Evolutionary conservation across 805 yeast species (phyloP), one percentile per base, ranked within the genome.

Genomic region (Limtongia smithiae): DNA sequence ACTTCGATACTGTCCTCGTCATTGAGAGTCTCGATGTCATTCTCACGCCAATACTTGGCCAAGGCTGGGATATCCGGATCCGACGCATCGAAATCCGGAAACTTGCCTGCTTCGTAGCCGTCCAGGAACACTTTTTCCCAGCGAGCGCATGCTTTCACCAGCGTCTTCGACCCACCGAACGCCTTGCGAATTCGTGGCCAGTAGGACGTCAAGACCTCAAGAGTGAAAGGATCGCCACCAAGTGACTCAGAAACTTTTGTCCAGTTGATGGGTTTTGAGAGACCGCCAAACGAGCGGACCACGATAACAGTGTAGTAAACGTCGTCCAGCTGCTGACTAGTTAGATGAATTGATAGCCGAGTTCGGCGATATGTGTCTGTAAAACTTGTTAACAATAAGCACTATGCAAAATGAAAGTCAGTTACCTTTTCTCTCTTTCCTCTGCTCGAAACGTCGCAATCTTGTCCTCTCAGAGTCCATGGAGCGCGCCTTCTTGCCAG

Each of bases 131-230:
- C 72, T 18, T 71, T 72, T 59, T 85, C 91, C 82, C 93, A 90
- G 11, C 74, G 73, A 39, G 73, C 71, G 41, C 73, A 68, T 0
- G 78, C 74, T 31, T 75, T 75, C 37, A 74, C 76, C 37, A 84
- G 70, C 0, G 82, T 84, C 43, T 75, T 72, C 14, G 68, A 65
- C 0, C 93, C 93, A 33, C 82, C 78, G 75, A 52, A 76, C 73
- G 58, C 71, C 60, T 78, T 76, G 37, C 86, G 73, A 7, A 85
- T 73, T 17, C 77, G 71, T 1, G 83, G 79, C 96, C 96, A 90
- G 51, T 78, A 81, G 43, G 78, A 77, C 54, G 74, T 75, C 24
- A 83, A 66, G 9, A 73, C 69, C 7, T 73, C 77, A 1, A 76
- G 68, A 0, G 71, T 64, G 36, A 63, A 58, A 24, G 68, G 61